Percentiles rank a stretch among this genome's conserved stretches.
Evolutionary conservation across 208 protist genomes (phyloP).

Genomic region (Porcisia hertigi): DNA sequence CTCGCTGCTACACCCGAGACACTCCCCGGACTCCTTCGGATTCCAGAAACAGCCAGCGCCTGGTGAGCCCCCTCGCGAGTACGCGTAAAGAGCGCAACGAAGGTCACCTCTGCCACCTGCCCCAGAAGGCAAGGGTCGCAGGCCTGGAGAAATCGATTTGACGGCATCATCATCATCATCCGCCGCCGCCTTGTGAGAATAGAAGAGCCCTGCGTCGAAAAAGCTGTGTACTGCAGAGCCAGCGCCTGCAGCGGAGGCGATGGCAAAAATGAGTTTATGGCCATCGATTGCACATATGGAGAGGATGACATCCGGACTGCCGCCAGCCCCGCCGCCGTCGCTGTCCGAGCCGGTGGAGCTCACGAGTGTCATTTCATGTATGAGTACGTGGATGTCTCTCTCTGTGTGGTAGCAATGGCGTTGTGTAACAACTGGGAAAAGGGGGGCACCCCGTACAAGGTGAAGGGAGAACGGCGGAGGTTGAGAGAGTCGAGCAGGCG

Average conservation of each 20-base stretch:
- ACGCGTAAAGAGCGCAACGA: background rate
- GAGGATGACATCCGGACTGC: background rate
- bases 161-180: background rate
- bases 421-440: background rate
- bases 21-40: background rate
- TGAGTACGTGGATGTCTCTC: background rate
- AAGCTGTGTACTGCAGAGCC: background rate
- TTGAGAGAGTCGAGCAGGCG: no score
- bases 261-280: conserved; percentile 14
- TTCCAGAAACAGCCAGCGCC: background rate
- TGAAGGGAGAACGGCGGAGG: no score
- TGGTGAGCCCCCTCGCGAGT: background rate
- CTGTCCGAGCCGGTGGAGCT: background rate
- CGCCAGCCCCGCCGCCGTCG: background rate
- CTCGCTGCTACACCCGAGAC: background rate
- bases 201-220: background rate
- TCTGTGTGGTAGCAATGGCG: background rate
- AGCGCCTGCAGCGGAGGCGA: background rate
- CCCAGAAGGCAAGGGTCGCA: background rate
- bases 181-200: background rate
- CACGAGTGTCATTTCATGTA: conserved; percentile 8
- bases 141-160: background rate
- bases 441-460: background rate
- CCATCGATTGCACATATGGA: conserved; percentile 13
- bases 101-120: background rate